Percentiles rank a stretch among this genome's conserved stretches.
These are phyloP conservation scores for Pisolithus thermaeus DNA, from an alignment of 1,284 basidiomycete genomes.

Conservation along the genomic window DNA sequence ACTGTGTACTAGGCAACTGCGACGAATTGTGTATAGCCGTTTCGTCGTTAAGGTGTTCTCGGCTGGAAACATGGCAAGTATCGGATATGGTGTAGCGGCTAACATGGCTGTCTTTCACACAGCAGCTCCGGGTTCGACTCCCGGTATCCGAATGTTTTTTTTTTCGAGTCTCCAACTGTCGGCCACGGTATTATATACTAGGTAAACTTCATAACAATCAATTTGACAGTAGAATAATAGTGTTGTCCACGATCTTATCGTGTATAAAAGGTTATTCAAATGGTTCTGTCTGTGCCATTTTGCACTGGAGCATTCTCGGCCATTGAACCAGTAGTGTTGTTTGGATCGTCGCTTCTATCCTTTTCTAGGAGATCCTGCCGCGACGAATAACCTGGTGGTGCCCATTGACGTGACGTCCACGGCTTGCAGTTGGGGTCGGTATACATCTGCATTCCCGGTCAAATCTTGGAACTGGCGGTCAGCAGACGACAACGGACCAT, in stretches of 20 bases:
- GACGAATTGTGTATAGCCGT: not conserved
- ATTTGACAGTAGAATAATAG: too few relatives aligned
- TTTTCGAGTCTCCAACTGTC: conserved; percentile 10
- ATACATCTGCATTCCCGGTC: conserved; percentile 51
- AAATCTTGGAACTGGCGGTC: too few relatives aligned
- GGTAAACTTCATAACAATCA: conserved; percentile 5
- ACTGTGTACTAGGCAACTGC: conserved; percentile 1
- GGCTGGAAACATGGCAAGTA: not conserved
- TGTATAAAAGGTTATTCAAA: too few relatives aligned
- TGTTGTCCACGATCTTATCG: too few relatives aligned
- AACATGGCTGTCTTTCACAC: conserved; percentile 35
- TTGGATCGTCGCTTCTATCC: conserved; percentile 10
- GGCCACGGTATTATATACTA: conserved; percentile 1
- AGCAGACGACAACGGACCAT: too few relatives aligned
- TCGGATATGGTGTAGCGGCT: conserved; percentile 34
- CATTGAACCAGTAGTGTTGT: too few relatives aligned
- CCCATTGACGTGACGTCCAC: conserved; percentile 59
- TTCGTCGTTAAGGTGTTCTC: not conserved
- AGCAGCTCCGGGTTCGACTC: conserved; percentile 34
- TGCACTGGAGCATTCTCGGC: too few relatives aligned
- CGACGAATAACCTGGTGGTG: conserved; percentile 43
- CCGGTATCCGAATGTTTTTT: conserved; percentile 29
- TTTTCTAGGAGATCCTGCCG: conserved; percentile 38
- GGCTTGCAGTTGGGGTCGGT: conserved; percentile 62
- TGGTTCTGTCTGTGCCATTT: too few relatives aligned